Percentiles rank a stretch among this genome's conserved stretches.
Evolutionary conservation across 192 early-diverging fungal species (phyloP).

Genomic region (Radiomyces spectabilis): DNA sequence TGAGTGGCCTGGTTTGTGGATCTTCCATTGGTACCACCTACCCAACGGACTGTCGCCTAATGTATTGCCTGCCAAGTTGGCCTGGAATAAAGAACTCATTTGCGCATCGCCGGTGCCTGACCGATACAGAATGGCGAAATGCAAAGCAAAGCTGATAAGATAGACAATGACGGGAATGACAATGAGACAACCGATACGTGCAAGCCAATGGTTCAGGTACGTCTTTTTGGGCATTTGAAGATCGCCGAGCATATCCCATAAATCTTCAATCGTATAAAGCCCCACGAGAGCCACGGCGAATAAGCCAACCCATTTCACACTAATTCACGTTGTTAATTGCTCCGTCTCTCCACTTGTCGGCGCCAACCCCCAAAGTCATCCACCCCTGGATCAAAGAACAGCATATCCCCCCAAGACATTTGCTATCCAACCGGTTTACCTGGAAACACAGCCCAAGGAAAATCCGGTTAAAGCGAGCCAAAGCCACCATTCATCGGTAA

Average conservation of each 20-base stretch:
- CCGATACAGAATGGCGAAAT: slow-evolving; percentile 82
- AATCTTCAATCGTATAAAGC: slow-evolving; percentile 84
- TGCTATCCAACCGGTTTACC: background rate
- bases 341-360: too few species aligned
- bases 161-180: slow-evolving; percentile 79
- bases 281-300: slow-evolving; percentile 90
- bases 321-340: too few species aligned
- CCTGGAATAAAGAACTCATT: slow-evolving; percentile 98
- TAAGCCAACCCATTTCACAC: slow-evolving; percentile 96
- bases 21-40: too few species aligned
- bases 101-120: slow-evolving; percentile 90
- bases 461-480: slow-evolving; percentile 85
- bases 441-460: slow-evolving; percentile 76
- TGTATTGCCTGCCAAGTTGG: slow-evolving; percentile 72
- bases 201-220: slow-evolving; percentile 84
- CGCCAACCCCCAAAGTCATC: too few species aligned
- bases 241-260: slow-evolving; percentile 87
- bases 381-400: too few species aligned
- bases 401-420: too few species aligned
- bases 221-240: slow-evolving; percentile 49
- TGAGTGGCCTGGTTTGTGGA: too few species aligned
- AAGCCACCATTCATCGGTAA: slow-evolving; percentile 81
- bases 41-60: slow-evolving; percentile 76
- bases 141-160: slow-evolving; percentile 73
- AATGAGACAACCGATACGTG: slow-evolving; percentile 76